These are phyloP conservation scores for Gracilaria domingensis DNA, from an alignment of 23 red algal species.

Conservation along the genomic window DNA sequence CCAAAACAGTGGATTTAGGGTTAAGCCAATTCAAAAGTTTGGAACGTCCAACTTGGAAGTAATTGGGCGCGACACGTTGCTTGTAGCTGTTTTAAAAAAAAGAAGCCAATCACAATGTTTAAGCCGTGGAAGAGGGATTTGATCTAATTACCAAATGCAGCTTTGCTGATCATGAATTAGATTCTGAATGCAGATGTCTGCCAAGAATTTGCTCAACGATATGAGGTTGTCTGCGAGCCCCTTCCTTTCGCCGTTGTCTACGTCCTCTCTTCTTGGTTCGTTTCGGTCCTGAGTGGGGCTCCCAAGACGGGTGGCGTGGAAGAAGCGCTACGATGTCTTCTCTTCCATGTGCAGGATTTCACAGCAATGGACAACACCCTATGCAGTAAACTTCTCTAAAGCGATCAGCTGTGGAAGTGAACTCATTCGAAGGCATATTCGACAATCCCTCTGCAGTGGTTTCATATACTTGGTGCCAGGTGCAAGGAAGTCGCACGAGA, in stretches of 20 bases:
- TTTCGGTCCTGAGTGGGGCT: neutral
- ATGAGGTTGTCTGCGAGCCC: neutral
- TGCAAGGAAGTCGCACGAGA: neutral
- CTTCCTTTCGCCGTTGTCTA: too few species aligned
- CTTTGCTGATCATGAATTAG: neutral
- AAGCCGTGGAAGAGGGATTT: too few species aligned
- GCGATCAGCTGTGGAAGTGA: neutral
- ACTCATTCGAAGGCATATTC: neutral
- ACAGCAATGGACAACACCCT: neutral
- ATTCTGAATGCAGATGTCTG: neutral
- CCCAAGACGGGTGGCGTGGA: neutral
- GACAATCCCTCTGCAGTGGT: neutral
- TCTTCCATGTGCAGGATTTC: neutral
- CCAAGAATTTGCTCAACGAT: too few species aligned
- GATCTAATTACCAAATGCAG: conserved; percentile 21
- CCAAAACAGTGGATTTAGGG: conserved; percentile 23
- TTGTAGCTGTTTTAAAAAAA: neutral
- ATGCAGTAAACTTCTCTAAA: neutral
- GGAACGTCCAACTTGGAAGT: too few species aligned
- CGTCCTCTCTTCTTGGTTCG: neutral
- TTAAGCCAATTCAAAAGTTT: conserved; percentile 45
- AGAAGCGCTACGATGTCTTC: neutral
- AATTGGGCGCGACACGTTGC: neutral
- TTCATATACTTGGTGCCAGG: neutral
- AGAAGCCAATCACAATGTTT: neutral